Conservation (phyloP, 768 basidiomycete genomes). For the Filobasidium floriforme region DNA sequence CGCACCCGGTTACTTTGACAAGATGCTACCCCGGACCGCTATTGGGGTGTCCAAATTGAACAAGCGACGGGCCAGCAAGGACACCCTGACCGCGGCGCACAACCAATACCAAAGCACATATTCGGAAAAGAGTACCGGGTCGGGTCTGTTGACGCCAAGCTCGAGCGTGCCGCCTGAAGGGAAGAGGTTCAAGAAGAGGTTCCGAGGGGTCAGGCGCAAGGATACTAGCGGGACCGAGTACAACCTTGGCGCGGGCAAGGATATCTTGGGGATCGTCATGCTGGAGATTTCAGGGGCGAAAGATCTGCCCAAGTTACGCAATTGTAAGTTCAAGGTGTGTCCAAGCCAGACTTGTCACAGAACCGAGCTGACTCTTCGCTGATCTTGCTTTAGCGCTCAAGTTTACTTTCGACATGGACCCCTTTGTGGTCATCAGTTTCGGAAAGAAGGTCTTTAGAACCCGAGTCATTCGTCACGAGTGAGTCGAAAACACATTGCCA, state of each 20-base stretch:
- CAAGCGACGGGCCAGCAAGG: conserved; percentile 12
- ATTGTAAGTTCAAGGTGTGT: conserved; percentile 55
- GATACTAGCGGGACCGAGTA: conserved; percentile 45
- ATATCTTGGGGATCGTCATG: conserved; percentile 90
- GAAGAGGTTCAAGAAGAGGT: conserved; percentile 14
- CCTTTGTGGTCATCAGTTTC: conserved; percentile 90
- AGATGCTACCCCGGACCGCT: background rate
- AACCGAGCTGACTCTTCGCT: background rate
- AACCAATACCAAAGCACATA: background rate
- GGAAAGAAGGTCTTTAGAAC: conserved; percentile 96
- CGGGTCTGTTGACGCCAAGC: conserved; percentile 12
- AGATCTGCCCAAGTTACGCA: conserved; percentile 76
- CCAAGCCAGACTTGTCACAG: background rate
- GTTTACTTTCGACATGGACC: conserved; percentile 73
- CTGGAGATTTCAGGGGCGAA: conserved; percentile 76
- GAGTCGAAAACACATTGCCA: background rate
- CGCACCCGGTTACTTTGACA: conserved; percentile 20
- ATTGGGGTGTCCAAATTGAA: background rate
- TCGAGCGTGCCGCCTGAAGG: conserved; percentile 22
- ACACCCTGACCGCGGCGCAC: conserved; percentile 1
- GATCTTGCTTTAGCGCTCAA: conserved; percentile 28
- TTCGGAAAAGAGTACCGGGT: background rate
- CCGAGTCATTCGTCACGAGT: conserved; percentile 40
- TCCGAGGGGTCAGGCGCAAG: conserved; percentile 16
- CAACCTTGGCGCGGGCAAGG: conserved; percentile 63